Base-by-base conservation (phyloP, 179 eudicot species). In the Pouteria campechiana region DNA sequence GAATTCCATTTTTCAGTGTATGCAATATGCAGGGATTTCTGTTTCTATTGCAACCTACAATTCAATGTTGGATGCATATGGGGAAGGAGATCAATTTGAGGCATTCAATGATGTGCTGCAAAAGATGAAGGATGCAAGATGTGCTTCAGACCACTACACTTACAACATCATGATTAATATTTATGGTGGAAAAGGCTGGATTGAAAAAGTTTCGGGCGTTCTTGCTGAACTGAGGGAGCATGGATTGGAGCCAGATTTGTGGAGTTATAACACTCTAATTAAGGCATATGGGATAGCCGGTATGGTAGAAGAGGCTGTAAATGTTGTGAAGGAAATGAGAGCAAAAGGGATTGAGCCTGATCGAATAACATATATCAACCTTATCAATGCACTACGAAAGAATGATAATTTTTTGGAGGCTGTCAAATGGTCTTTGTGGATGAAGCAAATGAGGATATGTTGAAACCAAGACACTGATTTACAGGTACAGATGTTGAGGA, bases 221-320 rank as follows among this genome's bases (percentile, higher is more conserved):
- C 43, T 90, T 41, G 56, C 32, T 30, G 90, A 90, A 50, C 63
- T 90, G 54, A 86, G 76, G 46, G 83, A 79, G 60, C 47, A 67
- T 42, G 95, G 93, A 19, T 55, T 65, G 6, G 71, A 78, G 23
- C 90, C 79, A 3, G 95, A 90, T 58, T 64, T 85, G 57, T 85
- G 79, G 63, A 70, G 95, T 64, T 90, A 85, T 47, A 90, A 90
- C 60, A 76, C 98, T 12, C 64, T 90, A 66, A 85, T 90, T 50
- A 90, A 90, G 74, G 98, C 98, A 1, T 90, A 90, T 64, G 95
- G 98, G 27, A 70, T 90, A 56, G 98, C 93, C 9, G 98, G 98
- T 49, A 76, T 76, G 95, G 87, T 81, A 35, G 95, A 90, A 65
- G 81, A 86, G 17, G 98, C 95, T 13, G 83, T 81, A 9, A 63